Conservation (phyloP, 768 basidiomycete species). For the Suillus cothurnatus region DNA sequence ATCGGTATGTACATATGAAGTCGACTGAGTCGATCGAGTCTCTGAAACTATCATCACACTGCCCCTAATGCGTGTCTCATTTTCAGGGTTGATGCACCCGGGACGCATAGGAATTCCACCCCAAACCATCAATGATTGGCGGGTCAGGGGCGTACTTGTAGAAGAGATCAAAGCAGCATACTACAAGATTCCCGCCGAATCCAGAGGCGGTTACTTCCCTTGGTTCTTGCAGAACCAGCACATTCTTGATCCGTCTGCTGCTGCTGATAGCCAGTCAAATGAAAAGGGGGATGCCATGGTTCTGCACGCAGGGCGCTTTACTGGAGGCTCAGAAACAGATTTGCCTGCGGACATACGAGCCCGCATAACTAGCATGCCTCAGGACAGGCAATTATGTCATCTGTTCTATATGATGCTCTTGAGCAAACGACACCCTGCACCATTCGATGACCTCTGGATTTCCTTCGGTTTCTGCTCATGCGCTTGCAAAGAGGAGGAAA, state of each 20-base stretch:
- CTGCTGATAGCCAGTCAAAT: background rate
- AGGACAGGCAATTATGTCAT: conserved; percentile 6
- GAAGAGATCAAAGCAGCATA: conserved; percentile 36
- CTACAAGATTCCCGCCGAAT: conserved; percentile 22
- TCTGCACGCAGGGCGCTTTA: conserved; percentile 12
- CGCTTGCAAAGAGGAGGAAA: conserved; percentile 14
- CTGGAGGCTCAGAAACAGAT: conserved; percentile 11
- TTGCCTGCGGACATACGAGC: background rate
- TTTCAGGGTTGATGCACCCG: conserved; percentile 26
- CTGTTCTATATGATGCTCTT: conserved; percentile 6
- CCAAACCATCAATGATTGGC: conserved; percentile 36
- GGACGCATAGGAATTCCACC: conserved; percentile 20
- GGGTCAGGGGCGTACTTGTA: conserved; percentile 31
- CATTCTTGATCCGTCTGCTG: conserved; percentile 24
- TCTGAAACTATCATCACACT: background rate
- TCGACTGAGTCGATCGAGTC: background rate
- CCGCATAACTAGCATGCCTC: background rate
- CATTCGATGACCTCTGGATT: conserved; percentile 14
- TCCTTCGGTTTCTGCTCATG: conserved; percentile 24
- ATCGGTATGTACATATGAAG: conserved; percentile 10
- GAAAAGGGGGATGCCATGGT: background rate
- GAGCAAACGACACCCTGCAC: conserved; percentile 1
- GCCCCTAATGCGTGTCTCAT: background rate
- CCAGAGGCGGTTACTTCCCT: conserved; percentile 34
- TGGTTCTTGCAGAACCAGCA: conserved; percentile 41